Percentiles rank a stretch among this genome's conserved stretches.
Conservation (phyloP, 805 yeast species). For the Candida incommunis region DNA sequence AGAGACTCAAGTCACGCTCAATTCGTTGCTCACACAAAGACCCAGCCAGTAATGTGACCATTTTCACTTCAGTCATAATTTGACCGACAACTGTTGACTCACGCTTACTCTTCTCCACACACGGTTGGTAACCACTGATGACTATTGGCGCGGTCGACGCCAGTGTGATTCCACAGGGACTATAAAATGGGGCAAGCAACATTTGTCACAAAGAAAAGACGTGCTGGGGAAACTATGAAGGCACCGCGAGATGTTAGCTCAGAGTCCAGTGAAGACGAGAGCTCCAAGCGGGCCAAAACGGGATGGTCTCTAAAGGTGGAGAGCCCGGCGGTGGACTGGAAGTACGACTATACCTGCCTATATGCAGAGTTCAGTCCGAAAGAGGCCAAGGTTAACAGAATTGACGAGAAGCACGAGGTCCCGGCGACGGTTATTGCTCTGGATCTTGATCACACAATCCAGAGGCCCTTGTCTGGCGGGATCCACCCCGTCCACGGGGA, state of each 20-base stretch:
- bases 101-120: no score
- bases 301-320: neutral
- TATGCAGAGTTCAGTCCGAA: neutral
- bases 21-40: no score
- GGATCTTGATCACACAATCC: constrained; percentile 75
- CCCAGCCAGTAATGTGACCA: no score
- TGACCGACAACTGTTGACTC: no score
- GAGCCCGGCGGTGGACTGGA: neutral
- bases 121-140: no score
- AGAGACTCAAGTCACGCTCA: no score
- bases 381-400: no score
- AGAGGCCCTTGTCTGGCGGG: constrained; percentile 47
- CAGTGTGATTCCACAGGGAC: no score
- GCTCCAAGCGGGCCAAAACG: neutral
- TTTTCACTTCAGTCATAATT: no score
- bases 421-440: constrained; percentile 30
- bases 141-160: no score
- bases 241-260: neutral
- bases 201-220: neutral
- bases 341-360: neutral
- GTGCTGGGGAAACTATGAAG: neutral
- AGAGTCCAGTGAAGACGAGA: neutral
- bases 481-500: constrained; percentile 40
- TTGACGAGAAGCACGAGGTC: neutral
- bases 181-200: neutral